A percentile compares a stretch with the other conserved stretches of the same genome.
These are phyloP conservation scores for Kluyveromyces nonfermentans DNA, from an alignment of 805 yeast species.

Conservation along the genomic window DNA sequence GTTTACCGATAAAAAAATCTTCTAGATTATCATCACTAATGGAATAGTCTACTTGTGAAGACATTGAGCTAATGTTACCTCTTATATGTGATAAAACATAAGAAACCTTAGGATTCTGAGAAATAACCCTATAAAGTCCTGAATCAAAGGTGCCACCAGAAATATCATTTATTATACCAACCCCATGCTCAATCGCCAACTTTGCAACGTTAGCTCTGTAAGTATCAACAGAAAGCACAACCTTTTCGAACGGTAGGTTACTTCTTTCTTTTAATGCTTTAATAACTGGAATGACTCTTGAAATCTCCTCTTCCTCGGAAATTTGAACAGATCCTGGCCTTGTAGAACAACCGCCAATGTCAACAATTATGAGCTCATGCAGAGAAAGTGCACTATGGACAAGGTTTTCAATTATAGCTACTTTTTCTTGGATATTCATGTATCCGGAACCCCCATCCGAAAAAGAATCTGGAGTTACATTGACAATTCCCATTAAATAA, in stretches of 20 bases:
- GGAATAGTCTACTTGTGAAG: constrained; percentile 43
- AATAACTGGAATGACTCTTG: constrained; percentile 63
- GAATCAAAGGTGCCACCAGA: constrained; percentile 71
- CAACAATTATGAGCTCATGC: constrained; percentile 43
- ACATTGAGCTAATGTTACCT: constrained; percentile 75
- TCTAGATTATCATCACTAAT: constrained; percentile 27
- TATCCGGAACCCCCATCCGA: constrained; percentile 67
- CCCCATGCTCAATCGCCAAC: constrained; percentile 62
- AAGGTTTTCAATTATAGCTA: constrained; percentile 40
- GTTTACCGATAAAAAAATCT: constrained; percentile 14
- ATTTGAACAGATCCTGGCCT: constrained; percentile 72
- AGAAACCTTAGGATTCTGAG: constrained; percentile 54
- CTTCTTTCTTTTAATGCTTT: constrained; percentile 43
- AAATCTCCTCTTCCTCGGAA: constrained; percentile 53
- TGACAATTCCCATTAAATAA: constrained; percentile 75
- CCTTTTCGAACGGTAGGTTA: constrained; percentile 29
- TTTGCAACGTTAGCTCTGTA: constrained; percentile 70
- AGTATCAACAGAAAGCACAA: constrained; percentile 78
- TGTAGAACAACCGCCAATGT: constrained; percentile 92
- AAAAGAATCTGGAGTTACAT: constrained; percentile 90
- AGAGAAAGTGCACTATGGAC: constrained; percentile 48
- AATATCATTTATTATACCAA: constrained; percentile 86
- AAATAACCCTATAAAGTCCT: constrained; percentile 58
- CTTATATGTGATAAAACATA: constrained; percentile 78
- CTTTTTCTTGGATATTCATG: constrained; percentile 30